A percentile compares a stretch with the other conserved stretches of the same genome.
phyloP scores from a whole-genome alignment of 306 rosid species.

The Dryas drummondii region DNA sequence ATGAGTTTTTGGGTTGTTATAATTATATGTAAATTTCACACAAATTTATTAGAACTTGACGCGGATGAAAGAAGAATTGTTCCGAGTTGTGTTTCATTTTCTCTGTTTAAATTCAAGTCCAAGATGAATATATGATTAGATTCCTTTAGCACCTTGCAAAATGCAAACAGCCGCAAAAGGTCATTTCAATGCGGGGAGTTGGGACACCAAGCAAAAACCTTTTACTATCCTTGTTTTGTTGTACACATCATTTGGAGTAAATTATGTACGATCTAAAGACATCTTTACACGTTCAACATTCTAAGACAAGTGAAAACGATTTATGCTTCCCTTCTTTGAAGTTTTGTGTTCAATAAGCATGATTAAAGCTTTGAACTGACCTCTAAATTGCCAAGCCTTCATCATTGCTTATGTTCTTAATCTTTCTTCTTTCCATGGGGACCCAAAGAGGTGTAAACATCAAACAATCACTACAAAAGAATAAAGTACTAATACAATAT shows the following conservation, averaged over 20 bases:
- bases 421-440: not conserved
- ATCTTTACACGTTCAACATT: not conserved
- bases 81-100: not conserved
- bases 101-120: not conserved
- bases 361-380: slow-evolving; percentile 2
- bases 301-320: not conserved
- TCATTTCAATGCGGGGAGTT: slow-evolving; percentile 20
- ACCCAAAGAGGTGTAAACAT: not conserved
- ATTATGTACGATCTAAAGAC: not conserved
- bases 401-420: not conserved
- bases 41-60: not conserved
- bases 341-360: slow-evolving; percentile 13
- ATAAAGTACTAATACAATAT: too few species aligned
- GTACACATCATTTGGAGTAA: slow-evolving; percentile 12
- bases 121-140: slow-evolving; percentile 20
- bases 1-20: too few species aligned
- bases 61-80: not conserved
- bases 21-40: too few species aligned
- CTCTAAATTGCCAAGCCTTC: slow-evolving; percentile 1
- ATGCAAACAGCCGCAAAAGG: slow-evolving; percentile 25
- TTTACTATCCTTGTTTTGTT: slow-evolving; percentile 24
- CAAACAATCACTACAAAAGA: too few species aligned
- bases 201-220: slow-evolving; percentile 33
- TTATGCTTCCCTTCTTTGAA: slow-evolving; percentile 5
- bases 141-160: not conserved